Percentiles rank a stretch among this genome's conserved stretches.
Evolutionary conservation across 2,329 filamentous ascomycete species (phyloP).

Genomic region (Sordariomycetes sp.): DNA sequence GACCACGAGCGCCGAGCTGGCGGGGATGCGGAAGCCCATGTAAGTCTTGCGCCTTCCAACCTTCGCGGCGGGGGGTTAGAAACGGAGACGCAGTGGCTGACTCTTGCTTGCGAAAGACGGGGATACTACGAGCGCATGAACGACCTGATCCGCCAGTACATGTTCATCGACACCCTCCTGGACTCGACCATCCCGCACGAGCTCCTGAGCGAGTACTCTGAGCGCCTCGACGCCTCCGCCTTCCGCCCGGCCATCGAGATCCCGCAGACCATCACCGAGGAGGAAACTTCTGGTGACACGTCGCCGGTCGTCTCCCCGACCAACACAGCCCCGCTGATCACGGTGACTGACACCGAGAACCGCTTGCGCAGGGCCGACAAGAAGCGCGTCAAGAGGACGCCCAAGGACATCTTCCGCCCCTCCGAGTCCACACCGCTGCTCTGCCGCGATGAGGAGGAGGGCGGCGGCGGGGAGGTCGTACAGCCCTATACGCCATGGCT

Average conservation of each 20-base stretch:
- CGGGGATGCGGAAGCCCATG: conserved; percentile 60
- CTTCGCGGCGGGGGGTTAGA: neutral
- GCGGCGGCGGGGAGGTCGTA: conserved; percentile 26
- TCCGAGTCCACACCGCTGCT: conserved; percentile 61
- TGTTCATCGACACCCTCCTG: conserved; percentile 84
- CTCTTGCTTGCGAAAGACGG: conserved; percentile 36
- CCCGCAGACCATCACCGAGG: conserved; percentile 68
- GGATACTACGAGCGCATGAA: conserved; percentile 87
- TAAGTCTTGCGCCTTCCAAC: conserved; percentile 19
- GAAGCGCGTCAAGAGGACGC: conserved; percentile 56
- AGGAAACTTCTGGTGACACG: conserved; percentile 27
- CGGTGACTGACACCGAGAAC: neutral
- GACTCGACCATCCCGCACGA: conserved; percentile 90
- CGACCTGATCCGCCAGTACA: conserved; percentile 78
- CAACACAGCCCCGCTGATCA: conserved; percentile 7
- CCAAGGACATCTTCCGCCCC: conserved; percentile 74
- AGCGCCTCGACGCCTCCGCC: conserved; percentile 45
- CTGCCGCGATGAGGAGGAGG: conserved; percentile 23
- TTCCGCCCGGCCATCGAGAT: conserved; percentile 45
- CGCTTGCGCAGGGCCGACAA: neutral
- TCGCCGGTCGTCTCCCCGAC: conserved; percentile 18
- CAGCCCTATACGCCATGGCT: conserved; percentile 57
- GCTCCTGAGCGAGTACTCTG: conserved; percentile 76
- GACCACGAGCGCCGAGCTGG: conserved; percentile 67
- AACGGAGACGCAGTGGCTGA: neutral